Evolutionary conservation across 129 eudicot genomes (phyloP).

Genomic region (Glebionis coronaria): DNA sequence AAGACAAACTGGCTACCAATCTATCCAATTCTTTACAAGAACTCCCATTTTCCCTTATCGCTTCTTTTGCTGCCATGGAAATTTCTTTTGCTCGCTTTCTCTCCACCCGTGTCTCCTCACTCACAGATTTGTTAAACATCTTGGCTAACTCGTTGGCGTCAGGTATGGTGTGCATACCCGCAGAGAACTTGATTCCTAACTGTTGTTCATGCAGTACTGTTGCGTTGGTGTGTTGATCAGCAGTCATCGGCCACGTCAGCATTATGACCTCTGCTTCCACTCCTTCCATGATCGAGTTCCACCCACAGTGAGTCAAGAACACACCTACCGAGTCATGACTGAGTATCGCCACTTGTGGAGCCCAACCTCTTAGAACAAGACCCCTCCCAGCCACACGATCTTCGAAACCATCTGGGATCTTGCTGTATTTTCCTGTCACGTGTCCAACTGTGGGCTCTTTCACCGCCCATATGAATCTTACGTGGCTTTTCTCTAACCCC

Average conservation of each 20-base stretch:
- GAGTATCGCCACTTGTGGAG: conserved; percentile 61
- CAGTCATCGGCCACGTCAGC: conserved; percentile 79
- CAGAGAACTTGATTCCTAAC: conserved; percentile 50
- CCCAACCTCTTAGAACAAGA: conserved; percentile 60
- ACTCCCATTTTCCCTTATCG: conserved; percentile 40
- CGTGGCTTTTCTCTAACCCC: conserved; percentile 52
- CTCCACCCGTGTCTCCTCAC: conserved; percentile 24
- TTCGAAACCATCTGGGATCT: conserved; percentile 50
- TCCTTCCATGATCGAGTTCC: conserved; percentile 62
- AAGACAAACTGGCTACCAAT: conserved; percentile 28
- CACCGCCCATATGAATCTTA: conserved; percentile 35
- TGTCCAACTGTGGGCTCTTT: conserved; percentile 46
- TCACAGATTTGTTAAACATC: conserved; percentile 23
- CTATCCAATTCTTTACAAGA: conserved; percentile 37
- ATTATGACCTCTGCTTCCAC: conserved; percentile 50
- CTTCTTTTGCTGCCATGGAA: conserved; percentile 32
- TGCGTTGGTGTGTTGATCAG: conserved; percentile 61
- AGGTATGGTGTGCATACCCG: conserved; percentile 41
- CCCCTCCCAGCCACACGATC: conserved; percentile 60
- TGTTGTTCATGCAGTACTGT: conserved; percentile 46
- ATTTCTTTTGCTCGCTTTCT: conserved; percentile 34
- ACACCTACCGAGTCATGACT: conserved; percentile 49
- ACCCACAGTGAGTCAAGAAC: conserved; percentile 69
- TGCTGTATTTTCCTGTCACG: conserved; percentile 26
- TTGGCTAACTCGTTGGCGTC: conserved; percentile 41